Base-by-base conservation (phyloP, 2,329 filamentous ascomycete species). In the Helotiales sp. region DNA sequence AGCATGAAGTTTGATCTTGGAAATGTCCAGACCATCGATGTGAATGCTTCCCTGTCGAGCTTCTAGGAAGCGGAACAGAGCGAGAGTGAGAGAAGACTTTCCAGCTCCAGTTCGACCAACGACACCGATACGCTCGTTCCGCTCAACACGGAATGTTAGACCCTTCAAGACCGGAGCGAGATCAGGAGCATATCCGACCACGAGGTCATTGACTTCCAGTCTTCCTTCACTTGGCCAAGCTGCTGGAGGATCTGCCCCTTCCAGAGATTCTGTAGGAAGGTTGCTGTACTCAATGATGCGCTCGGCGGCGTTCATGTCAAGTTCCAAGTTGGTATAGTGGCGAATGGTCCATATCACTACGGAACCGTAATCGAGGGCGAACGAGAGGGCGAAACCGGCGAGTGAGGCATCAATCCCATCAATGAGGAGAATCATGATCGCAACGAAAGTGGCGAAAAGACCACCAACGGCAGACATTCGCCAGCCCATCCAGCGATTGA, bases 251-350 rank as follows among this genome's bases (percentile, higher is more conserved):
- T 79, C 76, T 19, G 74, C 70, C 12, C 87, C 88, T 12, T 77
- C 83, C 42, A 86, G 82, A 19, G 82, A 79, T 70, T 92, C 89
- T 0, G 83, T 91, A 30, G 82, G 75, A 8, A 92, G 77, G 48
- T 86, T 82, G 0, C 85, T 82, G 70, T 93, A 93, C 70, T 93
- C 90, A 4, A 91, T 77, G 25, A 93, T 84, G 29, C 90, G 80
- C 73, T 93, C 90, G 0, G 86, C 85, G 0, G 88, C 83, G 66
- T 92, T 92, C 87, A 93, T 91, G 67, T 90, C 84, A 3, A 93
- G 76, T 69, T 93, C 90, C 19, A 91, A 75, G 60, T 84, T 86
- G 0, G 88, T 81, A 67, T 90, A 91, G 55, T 85, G 76, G 1
- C 87, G 79, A 34, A 91, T 81, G 0, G 83, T 80, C 81, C 83